Evolutionary conservation across 2,329 filamentous ascomycete species (phyloP).

Genomic region (Epichloe uncinata): DNA sequence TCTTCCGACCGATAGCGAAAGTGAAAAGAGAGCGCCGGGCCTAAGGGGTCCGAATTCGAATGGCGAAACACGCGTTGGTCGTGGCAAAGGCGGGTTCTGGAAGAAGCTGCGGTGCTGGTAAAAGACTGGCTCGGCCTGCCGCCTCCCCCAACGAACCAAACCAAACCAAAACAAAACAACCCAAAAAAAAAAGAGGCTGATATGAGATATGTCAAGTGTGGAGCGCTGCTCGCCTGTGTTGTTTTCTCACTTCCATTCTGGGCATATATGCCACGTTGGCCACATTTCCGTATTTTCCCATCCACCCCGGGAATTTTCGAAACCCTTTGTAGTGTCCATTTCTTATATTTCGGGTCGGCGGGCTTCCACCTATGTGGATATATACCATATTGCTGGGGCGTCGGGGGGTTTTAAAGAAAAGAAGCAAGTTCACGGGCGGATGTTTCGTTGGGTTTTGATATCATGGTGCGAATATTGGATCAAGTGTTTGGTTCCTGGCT

Average conservation of each 20-base stretch:
- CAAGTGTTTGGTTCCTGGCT: not conserved
- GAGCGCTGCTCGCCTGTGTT: not conserved
- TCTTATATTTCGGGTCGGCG: not conserved
- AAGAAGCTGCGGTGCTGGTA: slow-evolving; percentile 44
- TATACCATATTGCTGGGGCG: slow-evolving; percentile 8
- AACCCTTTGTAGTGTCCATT: too few species aligned
- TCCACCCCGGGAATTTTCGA: too few species aligned
- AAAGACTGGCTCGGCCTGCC: slow-evolving; percentile 2
- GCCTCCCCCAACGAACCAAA: too few species aligned
- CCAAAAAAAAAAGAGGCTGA: too few species aligned
- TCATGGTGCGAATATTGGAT: not conserved
- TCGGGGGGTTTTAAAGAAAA: not conserved
- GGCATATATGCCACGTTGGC: too few species aligned
- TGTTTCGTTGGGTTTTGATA: not conserved
- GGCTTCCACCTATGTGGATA: slow-evolving; percentile 1
- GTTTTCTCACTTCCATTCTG: not conserved
- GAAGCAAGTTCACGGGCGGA: not conserved
- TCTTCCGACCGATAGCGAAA: slow-evolving; percentile 25
- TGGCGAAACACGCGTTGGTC: slow-evolving; percentile 29
- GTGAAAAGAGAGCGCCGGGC: slow-evolving; percentile 34
- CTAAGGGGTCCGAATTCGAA: slow-evolving; percentile 29
- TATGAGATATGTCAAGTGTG: not conserved
- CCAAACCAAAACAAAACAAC: too few species aligned
- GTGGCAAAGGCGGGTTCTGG: slow-evolving; percentile 37
- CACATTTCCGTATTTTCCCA: too few species aligned